Evolutionary conservation across 345 rosid species (phyloP), one percentile per base, ranked within the genome.

Genomic region (Physaria fendleri): DNA sequence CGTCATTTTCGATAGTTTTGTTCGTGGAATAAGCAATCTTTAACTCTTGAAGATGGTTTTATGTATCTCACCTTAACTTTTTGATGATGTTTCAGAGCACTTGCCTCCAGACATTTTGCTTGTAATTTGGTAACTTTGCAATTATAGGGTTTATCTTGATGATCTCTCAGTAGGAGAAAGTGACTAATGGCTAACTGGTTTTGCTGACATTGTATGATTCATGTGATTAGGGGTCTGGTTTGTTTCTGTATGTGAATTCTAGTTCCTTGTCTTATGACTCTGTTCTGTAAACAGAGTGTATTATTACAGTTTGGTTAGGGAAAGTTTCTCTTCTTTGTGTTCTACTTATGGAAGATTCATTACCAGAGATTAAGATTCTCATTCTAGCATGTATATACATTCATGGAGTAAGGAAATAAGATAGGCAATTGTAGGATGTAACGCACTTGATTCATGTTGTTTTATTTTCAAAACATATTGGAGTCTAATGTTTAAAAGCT

Each of bases 11-110:
- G 41, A 65, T 66, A 66, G 9, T 4, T n/a, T 1, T 66, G 57
- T 66, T 56, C 2, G 30, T 56, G 64, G 22, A 66, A 66, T 66
- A 66, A 66, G 64, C 22, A 1, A 33, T 46, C 50, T 56, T 55
- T 56, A 46, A 47, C 62, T 65, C 55, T 45, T 57, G 51, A 66
- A 18, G 8, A 66, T 66, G 71, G 51, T 39, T 46, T 46, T 35
- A 35, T 56, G 63, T 55, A 55, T 55, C 25, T 45, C 55, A 24
- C 11, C 45, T 18, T 45, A 1, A 13, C 3, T 21, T 44, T 64
- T 64, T 51, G 6, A 64, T 42, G 13, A 52, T 50, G 68, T 41
- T 50, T 44, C 46, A 21, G 43, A 30, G 52, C 54, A 44, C 13
- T 45, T 13, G 17, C 21, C 27, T 41, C 39, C 15, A 51, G 28